Conservation (phyloP, 805 yeast genomes). For the Diddensiella transvaalensis region DNA sequence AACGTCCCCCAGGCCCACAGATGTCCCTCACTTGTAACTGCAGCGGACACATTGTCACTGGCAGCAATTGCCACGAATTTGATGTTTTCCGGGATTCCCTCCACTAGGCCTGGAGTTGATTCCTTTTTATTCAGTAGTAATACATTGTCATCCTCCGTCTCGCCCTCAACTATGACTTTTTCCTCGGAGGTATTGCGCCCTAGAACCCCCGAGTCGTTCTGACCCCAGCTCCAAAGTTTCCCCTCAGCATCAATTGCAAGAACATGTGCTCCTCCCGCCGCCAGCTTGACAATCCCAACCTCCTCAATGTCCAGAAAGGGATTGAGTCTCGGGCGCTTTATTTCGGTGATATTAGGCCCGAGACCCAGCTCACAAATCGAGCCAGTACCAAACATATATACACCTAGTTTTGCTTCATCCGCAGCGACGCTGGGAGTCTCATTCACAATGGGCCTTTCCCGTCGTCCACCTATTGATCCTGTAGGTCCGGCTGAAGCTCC, state of each 20-base stretch:
- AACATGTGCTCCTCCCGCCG: constrained; percentile 96
- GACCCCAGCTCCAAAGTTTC: constrained; percentile 97
- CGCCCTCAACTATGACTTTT: constrained; percentile 67
- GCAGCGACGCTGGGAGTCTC: constrained; percentile 34
- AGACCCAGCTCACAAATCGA: constrained; percentile 96
- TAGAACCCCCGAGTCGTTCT: constrained; percentile 84
- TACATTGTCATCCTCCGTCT: constrained; percentile 56
- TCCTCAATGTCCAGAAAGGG: constrained; percentile 63
- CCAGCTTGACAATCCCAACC: constrained; percentile 74
- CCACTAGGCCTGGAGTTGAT: constrained; percentile 81
- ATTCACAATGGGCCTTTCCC: constrained; percentile 14
- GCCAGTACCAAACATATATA: constrained; percentile 95
- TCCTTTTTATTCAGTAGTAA: constrained; percentile 87
- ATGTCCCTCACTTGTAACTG: constrained; percentile 72
- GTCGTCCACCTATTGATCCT: not conserved
- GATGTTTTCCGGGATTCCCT: constrained; percentile 49
- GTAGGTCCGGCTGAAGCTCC: not conserved
- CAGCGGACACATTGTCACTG: constrained; percentile 86
- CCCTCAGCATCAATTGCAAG: constrained; percentile 75
- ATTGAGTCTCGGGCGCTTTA: constrained; percentile 91
- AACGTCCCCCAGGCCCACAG: constrained; percentile 98
- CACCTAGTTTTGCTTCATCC: constrained; percentile 53
- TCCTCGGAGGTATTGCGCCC: constrained; percentile 72
- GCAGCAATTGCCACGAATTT: constrained; percentile 81
- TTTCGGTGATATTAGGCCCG: constrained; percentile 94